Percentiles rank a stretch among this genome's conserved stretches.
These are phyloP conservation scores for Erythrobasidium yunnanense DNA, from an alignment of 768 basidiomycete species.

Conservation along the genomic window DNA sequence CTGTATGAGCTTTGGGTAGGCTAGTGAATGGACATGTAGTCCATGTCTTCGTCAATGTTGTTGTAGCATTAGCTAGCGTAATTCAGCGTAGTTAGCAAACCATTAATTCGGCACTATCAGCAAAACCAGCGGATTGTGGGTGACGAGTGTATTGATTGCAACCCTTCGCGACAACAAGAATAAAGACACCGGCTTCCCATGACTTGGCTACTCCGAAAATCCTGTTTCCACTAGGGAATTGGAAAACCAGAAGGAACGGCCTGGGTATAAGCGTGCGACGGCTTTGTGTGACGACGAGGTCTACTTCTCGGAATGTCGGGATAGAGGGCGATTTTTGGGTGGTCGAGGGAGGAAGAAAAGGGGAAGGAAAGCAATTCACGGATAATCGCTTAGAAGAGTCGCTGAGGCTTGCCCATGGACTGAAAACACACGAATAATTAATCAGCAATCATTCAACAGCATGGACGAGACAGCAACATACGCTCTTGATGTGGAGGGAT, in stretches of 20 bases:
- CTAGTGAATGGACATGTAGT: too few species aligned
- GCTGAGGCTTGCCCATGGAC: conserved; percentile 97
- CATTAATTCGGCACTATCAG: too few species aligned
- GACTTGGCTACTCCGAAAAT: too few species aligned
- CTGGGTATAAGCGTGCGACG: conserved; percentile 98
- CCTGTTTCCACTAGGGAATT: too few species aligned
- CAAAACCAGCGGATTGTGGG: too few species aligned
- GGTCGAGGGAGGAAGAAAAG: neutral
- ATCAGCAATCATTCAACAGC: neutral
- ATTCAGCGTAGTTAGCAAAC: too few species aligned
- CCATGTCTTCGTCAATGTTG: neutral
- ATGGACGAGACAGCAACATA: conserved; percentile 5
- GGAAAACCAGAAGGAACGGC: neutral
- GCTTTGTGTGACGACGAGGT: conserved; percentile 56
- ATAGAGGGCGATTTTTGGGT: neutral
- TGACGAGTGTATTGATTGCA: neutral
- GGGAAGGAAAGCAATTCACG: neutral
- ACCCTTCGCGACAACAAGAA: neutral
- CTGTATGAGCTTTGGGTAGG: conserved; percentile 17
- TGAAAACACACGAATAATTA: neutral
- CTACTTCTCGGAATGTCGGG: neutral
- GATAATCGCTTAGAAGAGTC: conserved; percentile 65
- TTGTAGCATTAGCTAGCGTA: too few species aligned
- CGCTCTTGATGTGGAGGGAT: conserved; percentile 83
- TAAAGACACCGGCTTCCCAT: conserved; percentile 13